Percentiles rank a stretch among this genome's conserved stretches.
phyloP scores from a whole-genome alignment of 768 basidiomycete genomes.

The Boletus bicolor region DNA sequence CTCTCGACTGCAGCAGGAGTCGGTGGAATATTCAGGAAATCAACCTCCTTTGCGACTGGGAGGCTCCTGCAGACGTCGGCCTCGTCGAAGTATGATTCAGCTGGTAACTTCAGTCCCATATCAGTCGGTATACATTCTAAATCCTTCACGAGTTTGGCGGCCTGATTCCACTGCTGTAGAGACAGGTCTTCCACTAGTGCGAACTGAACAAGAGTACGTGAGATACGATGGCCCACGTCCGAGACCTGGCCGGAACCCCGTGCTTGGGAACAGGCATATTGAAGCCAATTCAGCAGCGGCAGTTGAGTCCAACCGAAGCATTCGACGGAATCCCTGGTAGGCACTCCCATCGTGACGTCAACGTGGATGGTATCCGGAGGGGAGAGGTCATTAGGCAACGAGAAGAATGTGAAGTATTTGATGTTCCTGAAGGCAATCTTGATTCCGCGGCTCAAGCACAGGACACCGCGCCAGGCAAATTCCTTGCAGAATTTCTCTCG shows the following conservation, averaged over 20 bases:
- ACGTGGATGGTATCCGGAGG: conserved; percentile 72
- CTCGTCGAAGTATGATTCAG: conserved; percentile 75
- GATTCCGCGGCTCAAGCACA: not conserved
- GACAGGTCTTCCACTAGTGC: conserved; percentile 66
- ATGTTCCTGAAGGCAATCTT: conserved; percentile 53
- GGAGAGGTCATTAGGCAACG: conserved; percentile 71
- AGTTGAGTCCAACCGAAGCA: conserved; percentile 81
- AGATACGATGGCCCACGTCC: conserved; percentile 55
- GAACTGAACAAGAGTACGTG: conserved; percentile 60
- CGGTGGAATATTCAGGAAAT: not conserved
- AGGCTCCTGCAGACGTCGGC: conserved; percentile 66
- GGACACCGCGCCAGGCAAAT: conserved; percentile 47
- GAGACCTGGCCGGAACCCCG: conserved; percentile 15
- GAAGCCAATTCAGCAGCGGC: conserved; percentile 66
- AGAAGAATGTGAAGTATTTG: conserved; percentile 46
- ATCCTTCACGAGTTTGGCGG: conserved; percentile 46
- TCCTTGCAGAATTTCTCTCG: not conserved
- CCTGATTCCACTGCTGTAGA: conserved; percentile 47
- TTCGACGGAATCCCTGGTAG: conserved; percentile 32
- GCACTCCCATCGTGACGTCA: conserved; percentile 54
- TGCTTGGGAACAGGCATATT: conserved; percentile 49
- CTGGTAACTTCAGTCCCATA: conserved; percentile 63
- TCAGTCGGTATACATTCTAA: conserved; percentile 72
- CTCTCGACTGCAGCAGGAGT: not conserved
- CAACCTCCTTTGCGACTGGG: not conserved